These are phyloP conservation scores for Penicillium vulpinum DNA, from an alignment of 2,329 filamentous ascomycete genomes.

Conservation along the genomic window DNA sequence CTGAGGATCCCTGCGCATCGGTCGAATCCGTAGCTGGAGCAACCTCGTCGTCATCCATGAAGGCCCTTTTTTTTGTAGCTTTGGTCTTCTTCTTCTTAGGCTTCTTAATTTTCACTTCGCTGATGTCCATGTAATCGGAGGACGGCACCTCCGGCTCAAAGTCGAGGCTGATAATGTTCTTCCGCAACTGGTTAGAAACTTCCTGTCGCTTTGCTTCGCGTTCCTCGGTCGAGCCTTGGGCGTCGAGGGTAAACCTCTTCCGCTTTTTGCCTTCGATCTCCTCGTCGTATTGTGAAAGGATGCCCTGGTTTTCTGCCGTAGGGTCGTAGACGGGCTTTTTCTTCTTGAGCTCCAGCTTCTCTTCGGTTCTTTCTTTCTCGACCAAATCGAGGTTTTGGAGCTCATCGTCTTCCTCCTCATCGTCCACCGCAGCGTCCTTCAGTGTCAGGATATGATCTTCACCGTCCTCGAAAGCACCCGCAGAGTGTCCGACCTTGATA, in stretches of 20 bases:
- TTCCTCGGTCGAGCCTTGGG: slow-evolving; percentile 66
- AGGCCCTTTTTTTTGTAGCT: slow-evolving; percentile 66
- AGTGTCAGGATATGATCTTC: slow-evolving; percentile 89
- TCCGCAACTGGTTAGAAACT: slow-evolving; percentile 61
- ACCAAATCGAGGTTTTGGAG: slow-evolving; percentile 53
- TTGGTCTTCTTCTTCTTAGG: slow-evolving; percentile 84
- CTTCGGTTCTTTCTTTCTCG: slow-evolving; percentile 50
- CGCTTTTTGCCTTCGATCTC: slow-evolving; percentile 88
- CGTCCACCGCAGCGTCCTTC: slow-evolving; percentile 86
- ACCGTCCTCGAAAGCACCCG: slow-evolving; percentile 72
- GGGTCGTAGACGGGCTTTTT: slow-evolving; percentile 87
- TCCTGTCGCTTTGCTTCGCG: slow-evolving; percentile 57
- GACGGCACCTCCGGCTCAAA: slow-evolving; percentile 64
- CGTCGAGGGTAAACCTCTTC: slow-evolving; percentile 84
- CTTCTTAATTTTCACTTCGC: slow-evolving; percentile 90
- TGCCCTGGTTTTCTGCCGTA: slow-evolving; percentile 65
- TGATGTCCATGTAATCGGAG: slow-evolving; percentile 86
- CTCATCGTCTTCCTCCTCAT: slow-evolving; percentile 86
- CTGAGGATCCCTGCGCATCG: slow-evolving; percentile 44
- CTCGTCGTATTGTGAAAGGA: slow-evolving; percentile 92
- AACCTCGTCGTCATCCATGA: slow-evolving; percentile 61
- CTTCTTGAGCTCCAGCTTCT: slow-evolving; percentile 84
- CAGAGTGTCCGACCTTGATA: slow-evolving; percentile 86
- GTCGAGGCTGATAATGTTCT: slow-evolving; percentile 75
- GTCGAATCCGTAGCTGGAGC: slow-evolving; percentile 41